Percentiles rank a stretch among this genome's conserved stretches.
Conservation (phyloP, 2,329 filamentous ascomycete species). For the Verticillium klebahnii region DNA sequence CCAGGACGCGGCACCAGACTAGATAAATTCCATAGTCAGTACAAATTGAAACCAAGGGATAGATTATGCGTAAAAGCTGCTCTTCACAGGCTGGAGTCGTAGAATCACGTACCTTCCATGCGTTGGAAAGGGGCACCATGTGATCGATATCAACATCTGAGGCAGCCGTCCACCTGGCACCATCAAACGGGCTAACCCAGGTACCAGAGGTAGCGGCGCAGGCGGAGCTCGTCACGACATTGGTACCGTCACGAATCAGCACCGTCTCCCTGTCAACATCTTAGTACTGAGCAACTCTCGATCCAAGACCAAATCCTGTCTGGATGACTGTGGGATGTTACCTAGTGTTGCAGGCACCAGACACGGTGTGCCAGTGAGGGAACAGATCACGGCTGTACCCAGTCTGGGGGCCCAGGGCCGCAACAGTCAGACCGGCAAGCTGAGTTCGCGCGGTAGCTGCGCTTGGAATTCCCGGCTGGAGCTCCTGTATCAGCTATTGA, state of each 20-base stretch:
- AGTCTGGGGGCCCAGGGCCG: slow-evolving; percentile 45
- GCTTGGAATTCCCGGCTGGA: slow-evolving; percentile 58
- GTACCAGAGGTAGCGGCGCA: slow-evolving; percentile 62
- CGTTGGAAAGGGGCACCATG: slow-evolving; percentile 75
- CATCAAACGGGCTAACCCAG: slow-evolving; percentile 73
- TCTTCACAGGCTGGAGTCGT: no score
- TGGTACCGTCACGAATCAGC: slow-evolving; percentile 66
- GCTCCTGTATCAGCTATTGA: neutral
- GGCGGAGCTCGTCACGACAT: slow-evolving; percentile 51
- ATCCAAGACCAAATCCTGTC: neutral
- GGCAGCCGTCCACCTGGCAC: slow-evolving; percentile 62
- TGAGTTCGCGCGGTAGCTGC: slow-evolving; percentile 50
- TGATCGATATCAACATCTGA: slow-evolving; percentile 79
- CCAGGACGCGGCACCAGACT: slow-evolving; percentile 61
- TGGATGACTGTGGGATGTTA: neutral
- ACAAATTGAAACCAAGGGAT: neutral
- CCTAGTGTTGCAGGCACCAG: slow-evolving; percentile 62
- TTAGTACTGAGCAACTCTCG: neutral
- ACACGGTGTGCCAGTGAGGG: slow-evolving; percentile 65
- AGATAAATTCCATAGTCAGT: slow-evolving; percentile 18
- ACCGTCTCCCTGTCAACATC: slow-evolving; percentile 53
- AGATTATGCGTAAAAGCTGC: no score
- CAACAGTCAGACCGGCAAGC: slow-evolving; percentile 55
- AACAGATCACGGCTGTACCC: slow-evolving; percentile 65
- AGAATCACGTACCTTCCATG: slow-evolving; percentile 47